Conservation (phyloP, 768 basidiomycete species). For the Phanerochaete sordida region DNA sequence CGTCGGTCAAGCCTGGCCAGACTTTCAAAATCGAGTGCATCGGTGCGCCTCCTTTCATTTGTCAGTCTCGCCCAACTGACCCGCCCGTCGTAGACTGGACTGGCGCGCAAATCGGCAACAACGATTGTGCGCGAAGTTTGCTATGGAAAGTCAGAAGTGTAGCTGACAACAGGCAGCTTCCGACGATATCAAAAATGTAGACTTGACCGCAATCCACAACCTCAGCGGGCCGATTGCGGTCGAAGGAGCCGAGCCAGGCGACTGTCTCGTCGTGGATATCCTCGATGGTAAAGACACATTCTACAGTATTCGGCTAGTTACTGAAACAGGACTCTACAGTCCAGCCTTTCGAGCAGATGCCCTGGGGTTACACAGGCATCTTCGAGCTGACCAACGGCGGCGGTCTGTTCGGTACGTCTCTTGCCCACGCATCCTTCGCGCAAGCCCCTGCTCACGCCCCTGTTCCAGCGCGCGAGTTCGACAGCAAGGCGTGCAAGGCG, state of each 20-base stretch:
- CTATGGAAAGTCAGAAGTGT: neutral
- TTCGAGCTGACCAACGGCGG: slow-evolving; percentile 74
- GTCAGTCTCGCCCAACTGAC: neutral
- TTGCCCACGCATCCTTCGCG: neutral
- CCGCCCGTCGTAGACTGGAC: slow-evolving; percentile 60
- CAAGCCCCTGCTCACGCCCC: neutral
- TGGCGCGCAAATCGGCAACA: slow-evolving; percentile 75
- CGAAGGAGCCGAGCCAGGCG: slow-evolving; percentile 75
- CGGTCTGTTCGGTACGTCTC: slow-evolving; percentile 55
- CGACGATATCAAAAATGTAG: slow-evolving; percentile 66
- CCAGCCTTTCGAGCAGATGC: slow-evolving; percentile 68
- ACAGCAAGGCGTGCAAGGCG: slow-evolving; percentile 70
- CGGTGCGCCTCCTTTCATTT: slow-evolving; percentile 34
- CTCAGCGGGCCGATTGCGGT: slow-evolving; percentile 75
- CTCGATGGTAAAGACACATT: slow-evolving; percentile 50
- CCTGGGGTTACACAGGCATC: slow-evolving; percentile 81
- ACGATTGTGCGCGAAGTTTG: slow-evolving; percentile 43
- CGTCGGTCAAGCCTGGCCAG: slow-evolving; percentile 61
- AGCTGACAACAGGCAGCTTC: slow-evolving; percentile 35
- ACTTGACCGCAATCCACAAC: slow-evolving; percentile 66
- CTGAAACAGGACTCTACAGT: slow-evolving; percentile 33
- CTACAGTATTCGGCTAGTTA: neutral
- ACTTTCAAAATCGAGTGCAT: slow-evolving; percentile 72
- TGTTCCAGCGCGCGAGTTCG: slow-evolving; percentile 54
- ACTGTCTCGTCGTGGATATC: slow-evolving; percentile 77